These are phyloP conservation scores for Massospora cicadina DNA, from an alignment of 371 early-diverging fungal species.

Conservation along the genomic window DNA sequence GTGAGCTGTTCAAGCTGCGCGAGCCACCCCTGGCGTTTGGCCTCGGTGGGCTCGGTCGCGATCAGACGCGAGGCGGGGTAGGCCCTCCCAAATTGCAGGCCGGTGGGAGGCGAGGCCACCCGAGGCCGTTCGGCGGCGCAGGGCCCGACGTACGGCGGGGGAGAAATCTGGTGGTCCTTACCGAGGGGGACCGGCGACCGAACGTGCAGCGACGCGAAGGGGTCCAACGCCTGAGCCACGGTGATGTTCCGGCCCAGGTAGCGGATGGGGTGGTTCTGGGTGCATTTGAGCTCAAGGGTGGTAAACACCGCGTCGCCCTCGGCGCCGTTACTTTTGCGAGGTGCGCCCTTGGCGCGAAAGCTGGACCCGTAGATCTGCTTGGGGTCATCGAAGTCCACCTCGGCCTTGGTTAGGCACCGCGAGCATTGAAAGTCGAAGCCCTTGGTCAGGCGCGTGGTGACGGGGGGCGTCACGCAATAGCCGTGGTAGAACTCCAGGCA, in stretches of 20 bases:
- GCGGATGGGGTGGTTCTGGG: conserved; percentile 2
- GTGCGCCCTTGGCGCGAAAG: background rate
- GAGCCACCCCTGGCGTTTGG: too few species aligned
- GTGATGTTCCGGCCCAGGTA: background rate
- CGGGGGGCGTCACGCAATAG: background rate
- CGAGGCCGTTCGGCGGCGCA: too few species aligned
- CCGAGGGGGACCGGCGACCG: background rate
- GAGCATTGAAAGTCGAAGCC: conserved; percentile 7
- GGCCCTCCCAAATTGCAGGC: too few species aligned
- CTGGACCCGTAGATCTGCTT: background rate
- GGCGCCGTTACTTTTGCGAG: background rate
- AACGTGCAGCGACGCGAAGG: background rate
- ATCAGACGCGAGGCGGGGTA: too few species aligned
- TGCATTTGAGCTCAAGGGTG: background rate
- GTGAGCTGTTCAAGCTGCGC: too few species aligned
- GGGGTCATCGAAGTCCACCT: conserved; percentile 5
- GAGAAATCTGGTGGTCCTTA: background rate
- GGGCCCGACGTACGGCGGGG: background rate
- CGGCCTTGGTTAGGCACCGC: conserved; percentile 1
- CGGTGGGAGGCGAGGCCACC: too few species aligned
- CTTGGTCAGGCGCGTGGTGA: background rate
- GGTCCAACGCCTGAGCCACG: background rate
- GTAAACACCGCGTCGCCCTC: background rate
- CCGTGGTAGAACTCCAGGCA: background rate
- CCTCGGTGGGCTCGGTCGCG: too few species aligned